Conservation (phyloP, 768 basidiomycete genomes). For the Lactarius hengduanensis region DNA sequence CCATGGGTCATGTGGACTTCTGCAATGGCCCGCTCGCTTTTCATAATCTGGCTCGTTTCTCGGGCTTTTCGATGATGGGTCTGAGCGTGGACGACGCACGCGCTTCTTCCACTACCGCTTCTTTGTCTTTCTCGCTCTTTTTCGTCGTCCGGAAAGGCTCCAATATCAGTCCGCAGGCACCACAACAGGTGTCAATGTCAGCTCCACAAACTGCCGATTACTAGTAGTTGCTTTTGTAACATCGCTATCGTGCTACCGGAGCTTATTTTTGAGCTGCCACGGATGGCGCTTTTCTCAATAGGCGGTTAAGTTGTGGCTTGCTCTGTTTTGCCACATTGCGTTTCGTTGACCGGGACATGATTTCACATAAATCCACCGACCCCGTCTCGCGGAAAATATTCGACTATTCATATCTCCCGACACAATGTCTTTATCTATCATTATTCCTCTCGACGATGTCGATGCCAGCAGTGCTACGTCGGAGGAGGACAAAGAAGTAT, state of each 20-base stretch:
- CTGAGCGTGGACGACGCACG: not conserved
- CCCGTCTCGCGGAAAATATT: not conserved
- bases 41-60: not conserved
- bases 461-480: not conserved
- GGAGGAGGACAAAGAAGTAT: slow-evolving; percentile 1
- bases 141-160: no score
- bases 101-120: not conserved
- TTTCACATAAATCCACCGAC: slow-evolving; percentile 13
- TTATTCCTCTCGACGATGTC: not conserved
- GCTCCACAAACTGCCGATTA: not conserved
- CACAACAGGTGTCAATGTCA: not conserved
- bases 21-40: not conserved
- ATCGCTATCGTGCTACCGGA: slow-evolving; percentile 6
- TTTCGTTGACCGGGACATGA: not conserved
- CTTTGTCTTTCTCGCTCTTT: not conserved
- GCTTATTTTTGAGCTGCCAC: not conserved
- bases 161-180: not conserved
- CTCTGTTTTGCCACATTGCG: slow-evolving; percentile 15
- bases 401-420: not conserved
- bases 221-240: not conserved
- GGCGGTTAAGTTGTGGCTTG: slow-evolving; percentile 6
- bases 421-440: slow-evolving; percentile 15
- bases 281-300: not conserved
- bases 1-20: not conserved
- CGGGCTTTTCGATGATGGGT: not conserved